A percentile compares a stretch with the other conserved stretches of the same genome.
phyloP scores from a whole-genome alignment of 176 grass and related monocot species.

The Pharus latifolius region DNA sequence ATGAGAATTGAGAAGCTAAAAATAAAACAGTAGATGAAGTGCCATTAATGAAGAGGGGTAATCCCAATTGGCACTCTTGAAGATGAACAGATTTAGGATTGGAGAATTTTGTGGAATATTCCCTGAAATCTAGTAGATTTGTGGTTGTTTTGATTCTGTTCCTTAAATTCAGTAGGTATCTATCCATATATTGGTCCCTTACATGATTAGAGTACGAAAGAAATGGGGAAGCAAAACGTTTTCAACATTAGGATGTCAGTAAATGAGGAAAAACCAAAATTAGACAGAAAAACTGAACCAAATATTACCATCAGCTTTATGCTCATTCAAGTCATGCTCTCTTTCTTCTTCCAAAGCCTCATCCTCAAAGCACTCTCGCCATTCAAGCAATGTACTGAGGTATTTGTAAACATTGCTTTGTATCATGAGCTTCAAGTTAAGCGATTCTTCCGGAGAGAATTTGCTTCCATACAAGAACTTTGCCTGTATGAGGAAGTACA shows the following conservation, averaged over 20 bases:
- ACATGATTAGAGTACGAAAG: not conserved
- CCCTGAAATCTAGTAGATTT: not conserved
- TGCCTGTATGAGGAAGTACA: constrained; percentile 26
- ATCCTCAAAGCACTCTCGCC: constrained; percentile 68
- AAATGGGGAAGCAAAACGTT: not conserved
- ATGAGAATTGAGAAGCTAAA: no score
- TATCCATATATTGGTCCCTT: no score
- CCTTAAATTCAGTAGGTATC: not conserved
- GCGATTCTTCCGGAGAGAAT: constrained; percentile 48
- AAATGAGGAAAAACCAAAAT: not conserved
- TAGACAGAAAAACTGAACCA: not conserved
- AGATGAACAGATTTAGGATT: no score
- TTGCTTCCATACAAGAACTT: constrained; percentile 60
- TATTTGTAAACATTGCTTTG: constrained; percentile 77
- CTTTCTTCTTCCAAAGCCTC: constrained; percentile 30
- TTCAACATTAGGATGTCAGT: not conserved
- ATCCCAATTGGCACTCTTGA: no score
- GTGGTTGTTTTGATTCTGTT: not conserved
- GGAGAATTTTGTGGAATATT: not conserved
- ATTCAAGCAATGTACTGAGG: constrained; percentile 56
- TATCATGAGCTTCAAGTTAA: constrained; percentile 62
- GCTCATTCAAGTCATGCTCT: constrained; percentile 1
- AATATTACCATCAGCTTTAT: not conserved
- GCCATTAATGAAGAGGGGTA: no score
- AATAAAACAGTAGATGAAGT: no score